phyloP scores from a whole-genome alignment of 2,329 filamentous ascomycete species.

The Penicillium sclerotiorum region DNA sequence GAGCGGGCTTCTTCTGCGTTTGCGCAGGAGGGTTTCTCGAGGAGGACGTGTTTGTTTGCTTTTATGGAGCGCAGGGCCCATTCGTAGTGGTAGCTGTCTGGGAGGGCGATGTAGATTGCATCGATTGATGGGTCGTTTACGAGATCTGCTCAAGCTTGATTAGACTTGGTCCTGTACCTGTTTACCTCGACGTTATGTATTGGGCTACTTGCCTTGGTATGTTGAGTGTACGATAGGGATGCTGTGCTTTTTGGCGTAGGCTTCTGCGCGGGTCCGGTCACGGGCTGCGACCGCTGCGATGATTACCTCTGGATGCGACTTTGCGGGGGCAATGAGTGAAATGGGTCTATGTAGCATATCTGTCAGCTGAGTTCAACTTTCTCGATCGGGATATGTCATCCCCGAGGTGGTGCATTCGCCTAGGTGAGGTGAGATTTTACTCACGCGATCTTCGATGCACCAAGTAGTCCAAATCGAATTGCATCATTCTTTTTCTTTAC shows the following conservation, averaged over 20 bases:
- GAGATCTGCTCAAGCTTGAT: slow-evolving; percentile 11
- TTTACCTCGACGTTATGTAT: neutral
- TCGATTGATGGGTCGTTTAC: slow-evolving; percentile 34
- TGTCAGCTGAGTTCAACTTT: neutral
- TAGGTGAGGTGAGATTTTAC: neutral
- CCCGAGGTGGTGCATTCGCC: neutral
- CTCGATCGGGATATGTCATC: neutral
- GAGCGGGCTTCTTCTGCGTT: slow-evolving; percentile 50
- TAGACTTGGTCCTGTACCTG: neutral
- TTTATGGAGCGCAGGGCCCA: slow-evolving; percentile 55
- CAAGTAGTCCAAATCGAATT: neutral
- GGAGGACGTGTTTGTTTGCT: slow-evolving; percentile 58
- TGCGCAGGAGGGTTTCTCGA: slow-evolving; percentile 56
- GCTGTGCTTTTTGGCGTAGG: slow-evolving; percentile 55
- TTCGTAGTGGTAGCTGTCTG: slow-evolving; percentile 43
- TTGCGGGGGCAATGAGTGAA: slow-evolving; percentile 50
- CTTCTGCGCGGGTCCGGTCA: slow-evolving; percentile 50
- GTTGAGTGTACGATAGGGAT: slow-evolving; percentile 54
- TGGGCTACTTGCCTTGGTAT: slow-evolving; percentile 47
- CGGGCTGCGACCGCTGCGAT: slow-evolving; percentile 57
- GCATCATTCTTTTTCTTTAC: neutral
- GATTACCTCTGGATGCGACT: slow-evolving; percentile 57
- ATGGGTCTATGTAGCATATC: slow-evolving; percentile 21
- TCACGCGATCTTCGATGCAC: neutral
- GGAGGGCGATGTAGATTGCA: slow-evolving; percentile 53